phyloP scores from a whole-genome alignment of 768 basidiomycete genomes.

The Heimioporus sp. region DNA sequence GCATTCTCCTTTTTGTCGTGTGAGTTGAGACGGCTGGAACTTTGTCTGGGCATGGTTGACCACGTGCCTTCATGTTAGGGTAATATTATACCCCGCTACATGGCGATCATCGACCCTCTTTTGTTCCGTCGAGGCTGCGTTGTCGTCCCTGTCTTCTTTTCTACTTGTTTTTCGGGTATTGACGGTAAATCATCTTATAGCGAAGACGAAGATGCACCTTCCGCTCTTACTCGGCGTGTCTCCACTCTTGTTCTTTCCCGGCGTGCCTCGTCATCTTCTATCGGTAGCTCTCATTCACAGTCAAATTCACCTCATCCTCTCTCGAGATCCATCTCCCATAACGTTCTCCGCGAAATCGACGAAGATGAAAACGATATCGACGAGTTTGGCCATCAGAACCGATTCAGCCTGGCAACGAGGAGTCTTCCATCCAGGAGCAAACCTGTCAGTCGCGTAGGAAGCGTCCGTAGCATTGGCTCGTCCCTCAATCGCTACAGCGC shows the following conservation, averaged over 20 bases:
- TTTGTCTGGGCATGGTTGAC: no score
- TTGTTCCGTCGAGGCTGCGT: neutral
- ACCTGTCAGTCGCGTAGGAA: slow-evolving; percentile 19
- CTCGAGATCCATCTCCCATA: slow-evolving; percentile 28
- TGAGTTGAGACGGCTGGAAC: no score
- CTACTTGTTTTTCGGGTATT: slow-evolving; percentile 4
- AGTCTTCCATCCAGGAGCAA: slow-evolving; percentile 25
- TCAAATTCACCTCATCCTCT: slow-evolving; percentile 14
- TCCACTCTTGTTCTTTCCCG: slow-evolving; percentile 54
- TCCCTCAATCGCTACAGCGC: slow-evolving; percentile 23
- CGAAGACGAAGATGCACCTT: slow-evolving; percentile 74
- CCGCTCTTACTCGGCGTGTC: slow-evolving; percentile 59
- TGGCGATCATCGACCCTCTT: slow-evolving; percentile 1
- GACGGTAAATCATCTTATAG: slow-evolving; percentile 30
- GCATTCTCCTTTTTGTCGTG: neutral
- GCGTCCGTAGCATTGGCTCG: slow-evolving; percentile 20
- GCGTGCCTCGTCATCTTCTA: slow-evolving; percentile 44
- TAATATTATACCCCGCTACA: neutral
- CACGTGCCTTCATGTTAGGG: slow-evolving; percentile 9
- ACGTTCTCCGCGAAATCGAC: slow-evolving; percentile 29
- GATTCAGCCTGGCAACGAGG: slow-evolving; percentile 8
- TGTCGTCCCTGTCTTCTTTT: neutral
- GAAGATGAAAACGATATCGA: slow-evolving; percentile 10
- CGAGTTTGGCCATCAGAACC: slow-evolving; percentile 25
- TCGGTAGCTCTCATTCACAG: slow-evolving; percentile 25